Evolutionary conservation across 768 basidiomycete species (phyloP).

Genomic region (Russula lepida): DNA sequence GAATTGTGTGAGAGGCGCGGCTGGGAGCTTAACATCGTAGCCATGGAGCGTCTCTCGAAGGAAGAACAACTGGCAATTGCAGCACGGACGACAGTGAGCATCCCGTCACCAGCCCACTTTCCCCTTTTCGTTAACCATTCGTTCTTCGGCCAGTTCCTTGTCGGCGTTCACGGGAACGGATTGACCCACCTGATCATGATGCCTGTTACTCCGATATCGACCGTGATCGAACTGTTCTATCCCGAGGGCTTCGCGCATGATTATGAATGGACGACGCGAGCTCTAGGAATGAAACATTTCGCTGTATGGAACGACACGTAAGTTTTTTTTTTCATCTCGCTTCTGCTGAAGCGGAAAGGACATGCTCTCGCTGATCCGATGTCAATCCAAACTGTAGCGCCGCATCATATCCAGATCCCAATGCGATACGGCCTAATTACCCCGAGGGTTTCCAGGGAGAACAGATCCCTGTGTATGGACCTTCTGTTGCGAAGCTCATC

Average conservation of each 20-base stretch:
- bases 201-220: conserved; percentile 63
- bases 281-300: conserved; percentile 67
- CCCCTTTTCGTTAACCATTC: neutral
- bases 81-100: conserved; percentile 60
- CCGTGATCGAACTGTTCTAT: conserved; percentile 81
- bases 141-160: conserved; percentile 10
- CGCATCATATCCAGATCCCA: conserved; percentile 42
- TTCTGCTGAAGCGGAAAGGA: neutral
- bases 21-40: conserved; percentile 56
- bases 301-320: conserved; percentile 78
- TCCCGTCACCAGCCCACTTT: neutral
- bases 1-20: conserved; percentile 37
- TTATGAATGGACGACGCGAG: conserved; percentile 74
- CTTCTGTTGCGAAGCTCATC: conserved; percentile 55
- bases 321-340: conserved; percentile 25
- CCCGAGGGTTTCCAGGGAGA: conserved; percentile 80
- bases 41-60: conserved; percentile 58
- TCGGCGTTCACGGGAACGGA: conserved; percentile 49
- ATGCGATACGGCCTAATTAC: conserved; percentile 52
- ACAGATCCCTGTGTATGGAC: conserved; percentile 67
- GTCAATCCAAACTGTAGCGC: conserved; percentile 20
- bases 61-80: conserved; percentile 66
- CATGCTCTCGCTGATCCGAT: neutral
- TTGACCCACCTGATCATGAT: conserved; percentile 82
- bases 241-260: conserved; percentile 78